phyloP scores from a whole-genome alignment of 805 yeast species.

The Zygoascus flipseniorum region DNA sequence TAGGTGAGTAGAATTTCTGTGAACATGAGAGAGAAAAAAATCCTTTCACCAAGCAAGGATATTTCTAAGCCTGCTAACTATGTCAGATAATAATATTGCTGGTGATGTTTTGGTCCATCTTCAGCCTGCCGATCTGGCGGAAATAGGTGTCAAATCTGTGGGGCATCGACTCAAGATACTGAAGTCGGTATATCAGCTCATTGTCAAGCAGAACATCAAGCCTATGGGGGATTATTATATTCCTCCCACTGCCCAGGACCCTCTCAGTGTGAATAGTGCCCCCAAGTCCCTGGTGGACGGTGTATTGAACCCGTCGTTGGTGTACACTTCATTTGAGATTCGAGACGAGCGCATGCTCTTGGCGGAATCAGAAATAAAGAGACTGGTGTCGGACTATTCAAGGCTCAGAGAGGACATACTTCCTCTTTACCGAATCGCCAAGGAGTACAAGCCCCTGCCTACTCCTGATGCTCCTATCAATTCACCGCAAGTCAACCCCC shows the following conservation, averaged over 20 bases:
- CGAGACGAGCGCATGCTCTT: conserved; percentile 27
- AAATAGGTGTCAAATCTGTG: conserved; percentile 52
- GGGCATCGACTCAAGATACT: conserved; percentile 53
- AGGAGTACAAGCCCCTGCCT: conserved; percentile 59
- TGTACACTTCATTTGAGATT: conserved; percentile 13
- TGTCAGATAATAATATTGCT: conserved; percentile 48
- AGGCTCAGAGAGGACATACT: conserved; percentile 55
- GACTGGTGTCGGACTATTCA: conserved; percentile 45
- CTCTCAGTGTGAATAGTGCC: background rate
- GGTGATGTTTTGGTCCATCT: conserved; percentile 67
- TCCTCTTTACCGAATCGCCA: conserved; percentile 52
- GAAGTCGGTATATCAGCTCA: conserved; percentile 47
- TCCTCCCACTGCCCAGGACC: conserved; percentile 26
- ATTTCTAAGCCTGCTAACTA: background rate
- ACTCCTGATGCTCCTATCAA: conserved; percentile 37
- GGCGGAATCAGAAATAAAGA: conserved; percentile 31
- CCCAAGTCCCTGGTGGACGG: conserved; percentile 3
- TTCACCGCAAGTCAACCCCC: conserved; percentile 21
- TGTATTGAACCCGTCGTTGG: conserved; percentile 15
- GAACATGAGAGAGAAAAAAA: too few species aligned
- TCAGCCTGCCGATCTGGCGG: conserved; percentile 61
- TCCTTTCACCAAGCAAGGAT: too few species aligned
- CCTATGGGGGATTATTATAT: conserved; percentile 22
- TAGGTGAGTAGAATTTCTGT: conserved; percentile 3
- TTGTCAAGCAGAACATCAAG: conserved; percentile 19